Base-by-base conservation (phyloP, 2,329 filamentous ascomycete genomes). In the Calycina herbarum region DNA sequence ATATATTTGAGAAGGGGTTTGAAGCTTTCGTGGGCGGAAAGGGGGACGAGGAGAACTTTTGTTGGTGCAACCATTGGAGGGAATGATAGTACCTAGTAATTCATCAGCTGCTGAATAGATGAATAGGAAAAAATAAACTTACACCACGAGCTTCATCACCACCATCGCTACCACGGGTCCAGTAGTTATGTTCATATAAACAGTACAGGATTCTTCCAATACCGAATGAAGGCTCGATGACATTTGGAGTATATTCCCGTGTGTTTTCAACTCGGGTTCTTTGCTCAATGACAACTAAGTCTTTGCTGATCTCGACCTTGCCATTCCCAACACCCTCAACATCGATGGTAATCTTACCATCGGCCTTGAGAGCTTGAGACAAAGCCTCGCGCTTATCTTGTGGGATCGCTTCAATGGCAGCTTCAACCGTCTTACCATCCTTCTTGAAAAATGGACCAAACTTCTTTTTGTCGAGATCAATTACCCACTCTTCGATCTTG, bases 211-310 rank as follows among this genome's bases (percentile, higher is more conserved):
- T 97, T 73, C 94, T 88, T 67, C 94, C 95, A 75, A 98, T 96
- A 83, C 94, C 94, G 74, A 98, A 99, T 0, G 94, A 98, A 1
- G 94, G 95, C 82, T 99, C 95, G 73, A 98, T 96, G 59, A 96
- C 93, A 76, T 97, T 97, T 67, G 94, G 94, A 0, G 90, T 96
- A 81, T 92, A 99, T 78, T 97, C 94, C 73, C 95, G 87, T 66
- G 89, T 87, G 77, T 96, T 90, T 79, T 97, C 92, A 3, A 88
- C 85, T 69, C 93, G 85, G 72, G 90, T 96, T 73, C 89, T 87
- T 81, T 91, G 93, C 81, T 94, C 91, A 72, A 98, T 93, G 66
- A 83, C 86, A 76, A 99, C 83, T 59, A 96, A 84, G 67, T 97
- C 93, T 76, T 89, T 89, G 73, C 85, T 83, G 61, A 98, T 82